These are phyloP conservation scores for Mariannaea elegans DNA, from an alignment of 2,329 filamentous ascomycete genomes.

Conservation along the genomic window DNA sequence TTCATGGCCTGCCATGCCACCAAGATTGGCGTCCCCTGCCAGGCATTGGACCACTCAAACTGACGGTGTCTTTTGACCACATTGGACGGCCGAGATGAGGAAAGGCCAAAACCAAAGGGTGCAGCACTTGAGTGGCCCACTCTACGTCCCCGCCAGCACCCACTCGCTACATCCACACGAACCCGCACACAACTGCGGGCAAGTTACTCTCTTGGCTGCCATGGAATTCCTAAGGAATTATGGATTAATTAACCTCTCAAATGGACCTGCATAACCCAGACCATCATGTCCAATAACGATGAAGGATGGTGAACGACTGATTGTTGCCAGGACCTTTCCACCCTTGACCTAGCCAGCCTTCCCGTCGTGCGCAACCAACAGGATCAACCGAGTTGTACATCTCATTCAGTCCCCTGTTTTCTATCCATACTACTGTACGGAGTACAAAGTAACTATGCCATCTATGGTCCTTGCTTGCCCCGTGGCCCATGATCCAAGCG, in stretches of 20 bases:
- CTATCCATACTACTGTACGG: neutral
- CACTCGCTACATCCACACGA: conserved; percentile 8
- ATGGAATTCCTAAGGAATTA: neutral
- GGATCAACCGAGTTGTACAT: neutral
- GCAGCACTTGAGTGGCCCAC: conserved; percentile 34
- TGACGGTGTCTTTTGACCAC: conserved; percentile 28
- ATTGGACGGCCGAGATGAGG: conserved; percentile 39
- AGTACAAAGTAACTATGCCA: neutral
- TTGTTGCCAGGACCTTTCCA: neutral
- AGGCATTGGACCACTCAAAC: conserved; percentile 28
- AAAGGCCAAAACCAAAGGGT: conserved; percentile 23
- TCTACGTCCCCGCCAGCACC: conserved; percentile 10
- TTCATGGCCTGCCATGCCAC: neutral
- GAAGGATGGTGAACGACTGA: neutral
- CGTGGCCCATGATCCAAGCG: conserved; percentile 30
- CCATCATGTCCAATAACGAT: conserved; percentile 7
- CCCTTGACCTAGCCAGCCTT: conserved; percentile 2
- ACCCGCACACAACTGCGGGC: neutral
- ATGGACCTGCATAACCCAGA: conserved; percentile 1
- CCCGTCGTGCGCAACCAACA: neutral
- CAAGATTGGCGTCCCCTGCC: conserved; percentile 31
- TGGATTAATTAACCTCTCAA: neutral
- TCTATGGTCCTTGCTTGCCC: conserved; percentile 1
- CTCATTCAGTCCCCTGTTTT: conserved; percentile 1
- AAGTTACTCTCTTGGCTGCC: neutral